A percentile compares a stretch with the other conserved stretches of the same genome.
Evolutionary conservation across 306 rosid species (phyloP).

Genomic region (Cucurbita ficifolia): DNA sequence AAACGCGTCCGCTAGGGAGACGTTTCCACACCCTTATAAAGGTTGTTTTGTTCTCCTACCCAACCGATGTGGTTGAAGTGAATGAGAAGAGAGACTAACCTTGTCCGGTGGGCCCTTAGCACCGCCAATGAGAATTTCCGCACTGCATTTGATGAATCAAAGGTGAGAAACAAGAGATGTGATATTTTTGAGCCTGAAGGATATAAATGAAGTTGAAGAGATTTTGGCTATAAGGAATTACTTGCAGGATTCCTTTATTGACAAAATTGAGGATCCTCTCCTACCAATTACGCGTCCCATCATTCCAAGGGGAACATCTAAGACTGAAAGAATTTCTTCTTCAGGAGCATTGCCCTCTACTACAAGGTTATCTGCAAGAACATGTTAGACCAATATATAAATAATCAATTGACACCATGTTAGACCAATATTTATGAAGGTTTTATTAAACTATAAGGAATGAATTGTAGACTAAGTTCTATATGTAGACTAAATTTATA

Average conservation of each 20-base stretch:
- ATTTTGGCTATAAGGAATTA: conserved; percentile 10
- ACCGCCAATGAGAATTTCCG: conserved; percentile 80
- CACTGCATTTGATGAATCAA: conserved; percentile 30
- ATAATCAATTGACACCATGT: no score
- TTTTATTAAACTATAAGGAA: no score
- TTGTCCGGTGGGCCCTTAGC: conserved; percentile 85
- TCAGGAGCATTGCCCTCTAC: conserved; percentile 41
- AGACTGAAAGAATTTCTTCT: conserved; percentile 88
- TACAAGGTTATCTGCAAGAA: conserved; percentile 31
- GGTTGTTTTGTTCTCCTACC: no score
- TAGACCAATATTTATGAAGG: no score
- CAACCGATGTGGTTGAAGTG: no score
- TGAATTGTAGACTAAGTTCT: no score
- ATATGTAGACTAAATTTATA: no score
- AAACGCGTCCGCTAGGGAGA: no score
- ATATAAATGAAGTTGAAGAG: not conserved
- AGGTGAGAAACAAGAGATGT: no score
- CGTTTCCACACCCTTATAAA: no score
- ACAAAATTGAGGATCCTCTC: conserved; percentile 63
- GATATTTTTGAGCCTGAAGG: conserved; percentile 1
- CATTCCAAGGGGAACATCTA: conserved; percentile 75
- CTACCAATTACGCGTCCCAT: conserved; percentile 88
- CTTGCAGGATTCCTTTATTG: conserved; percentile 80
- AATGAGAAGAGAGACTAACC: conserved; percentile 34
- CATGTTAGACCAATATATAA: not conserved